phyloP scores from a whole-genome alignment of 2,329 filamentous ascomycete genomes.

The Aspergillus candidus region DNA sequence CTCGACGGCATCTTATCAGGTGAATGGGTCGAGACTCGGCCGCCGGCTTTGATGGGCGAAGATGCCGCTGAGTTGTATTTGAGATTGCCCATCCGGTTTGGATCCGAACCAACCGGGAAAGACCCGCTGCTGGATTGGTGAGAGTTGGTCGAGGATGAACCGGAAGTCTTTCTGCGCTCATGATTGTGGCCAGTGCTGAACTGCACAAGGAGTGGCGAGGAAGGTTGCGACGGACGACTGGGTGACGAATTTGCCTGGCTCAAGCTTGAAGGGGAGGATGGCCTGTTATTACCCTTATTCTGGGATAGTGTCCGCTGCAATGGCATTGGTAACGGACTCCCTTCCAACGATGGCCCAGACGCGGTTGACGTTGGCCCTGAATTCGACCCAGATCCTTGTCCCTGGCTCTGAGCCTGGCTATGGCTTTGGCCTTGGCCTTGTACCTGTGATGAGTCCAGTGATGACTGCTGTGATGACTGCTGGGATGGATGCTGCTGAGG shows the following conservation, averaged over 20 bases:
- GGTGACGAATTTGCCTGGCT: slow-evolving; percentile 81
- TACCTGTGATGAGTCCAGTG: slow-evolving; percentile 10
- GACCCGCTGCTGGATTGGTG: slow-evolving; percentile 63
- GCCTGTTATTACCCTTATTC: slow-evolving; percentile 69
- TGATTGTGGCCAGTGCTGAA: slow-evolving; percentile 80
- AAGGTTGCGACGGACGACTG: slow-evolving; percentile 74
- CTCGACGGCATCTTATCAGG: slow-evolving; percentile 59
- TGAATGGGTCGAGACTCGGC: slow-evolving; percentile 36
- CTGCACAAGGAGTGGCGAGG: slow-evolving; percentile 88
- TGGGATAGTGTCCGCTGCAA: slow-evolving; percentile 78
- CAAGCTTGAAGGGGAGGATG: slow-evolving; percentile 76
- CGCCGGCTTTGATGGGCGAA: slow-evolving; percentile 47
- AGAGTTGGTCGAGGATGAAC: slow-evolving; percentile 75
- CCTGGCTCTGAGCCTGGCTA: slow-evolving; percentile 1
- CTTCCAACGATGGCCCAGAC: slow-evolving; percentile 67
- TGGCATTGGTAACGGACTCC: slow-evolving; percentile 75
- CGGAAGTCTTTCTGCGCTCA: slow-evolving; percentile 87
- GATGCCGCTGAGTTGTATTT: slow-evolving; percentile 49
- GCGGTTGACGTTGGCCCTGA: slow-evolving; percentile 37
- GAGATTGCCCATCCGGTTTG: slow-evolving; percentile 53
- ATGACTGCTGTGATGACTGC: too few species aligned
- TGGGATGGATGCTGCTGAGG: slow-evolving; percentile 6
- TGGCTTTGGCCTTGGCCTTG: slow-evolving; percentile 7
- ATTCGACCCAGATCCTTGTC: neutral
- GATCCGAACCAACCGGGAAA: slow-evolving; percentile 65